Conservation (phyloP, 1,284 basidiomycete genomes). For the Trametes versicolor region DNA sequence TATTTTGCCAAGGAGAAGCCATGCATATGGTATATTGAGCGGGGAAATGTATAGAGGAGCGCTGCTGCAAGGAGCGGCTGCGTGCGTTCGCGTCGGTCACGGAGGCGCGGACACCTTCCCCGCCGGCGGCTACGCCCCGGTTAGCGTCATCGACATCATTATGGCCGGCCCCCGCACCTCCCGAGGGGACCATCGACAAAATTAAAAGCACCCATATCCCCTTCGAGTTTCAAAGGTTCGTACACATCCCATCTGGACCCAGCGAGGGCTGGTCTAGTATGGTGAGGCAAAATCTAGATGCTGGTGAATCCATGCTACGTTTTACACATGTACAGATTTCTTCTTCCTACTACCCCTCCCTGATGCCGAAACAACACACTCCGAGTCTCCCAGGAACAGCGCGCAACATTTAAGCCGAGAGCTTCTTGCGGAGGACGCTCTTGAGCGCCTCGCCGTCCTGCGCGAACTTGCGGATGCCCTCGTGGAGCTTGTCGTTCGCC, state of each 20-base stretch:
- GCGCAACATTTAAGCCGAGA: conserved; percentile 58
- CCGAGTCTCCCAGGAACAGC: neutral
- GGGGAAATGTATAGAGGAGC: too few relatives aligned
- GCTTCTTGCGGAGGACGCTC: conserved; percentile 82
- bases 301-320: conserved; percentile 19
- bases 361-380: neutral
- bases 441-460: conserved; percentile 95
- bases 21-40: too few relatives aligned
- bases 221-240: too few relatives aligned
- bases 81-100: conserved; percentile 17
- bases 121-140: neutral
- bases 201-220: too few relatives aligned
- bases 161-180: neutral
- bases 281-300: conserved; percentile 11
- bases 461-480: conserved; percentile 97
- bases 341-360: conserved; percentile 14
- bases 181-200: too few relatives aligned
- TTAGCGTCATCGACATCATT: neutral
- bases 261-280: too few relatives aligned
- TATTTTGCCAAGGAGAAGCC: too few relatives aligned
- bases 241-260: too few relatives aligned
- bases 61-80: neutral
- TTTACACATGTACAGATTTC: conserved; percentile 29
- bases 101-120: neutral
- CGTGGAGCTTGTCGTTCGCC: conserved; percentile 97